These are phyloP conservation scores for Thalia dealbata DNA, from an alignment of 176 grass and related monocot genomes.

Conservation along the genomic window DNA sequence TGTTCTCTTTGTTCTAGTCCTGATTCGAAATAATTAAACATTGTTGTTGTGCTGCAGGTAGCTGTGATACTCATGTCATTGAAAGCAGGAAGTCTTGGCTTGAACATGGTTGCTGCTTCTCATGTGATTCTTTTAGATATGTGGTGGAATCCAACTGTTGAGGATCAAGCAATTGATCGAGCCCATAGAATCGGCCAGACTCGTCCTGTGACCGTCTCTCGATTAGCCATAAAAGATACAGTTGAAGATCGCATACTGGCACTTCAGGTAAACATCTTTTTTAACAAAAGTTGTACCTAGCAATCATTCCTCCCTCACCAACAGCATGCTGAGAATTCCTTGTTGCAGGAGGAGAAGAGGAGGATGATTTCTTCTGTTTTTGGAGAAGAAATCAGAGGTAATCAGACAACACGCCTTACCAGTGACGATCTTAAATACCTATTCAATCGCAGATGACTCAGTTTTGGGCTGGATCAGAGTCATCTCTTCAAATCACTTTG, in stretches of 20 bases:
- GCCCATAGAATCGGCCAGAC: conserved; percentile 86
- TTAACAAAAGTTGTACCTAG: neutral
- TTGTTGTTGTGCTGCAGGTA: conserved; percentile 41
- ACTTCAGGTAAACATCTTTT: conserved; percentile 50
- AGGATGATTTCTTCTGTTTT: conserved; percentile 86
- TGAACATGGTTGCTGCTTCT: conserved; percentile 88
- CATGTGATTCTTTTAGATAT: conserved; percentile 91
- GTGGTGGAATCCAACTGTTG: conserved; percentile 87
- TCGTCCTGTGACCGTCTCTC: conserved; percentile 64
- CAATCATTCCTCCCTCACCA: neutral
- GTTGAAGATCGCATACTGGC: conserved; percentile 96
- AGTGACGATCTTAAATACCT: conserved; percentile 78
- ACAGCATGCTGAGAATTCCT: neutral
- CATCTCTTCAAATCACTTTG: neutral
- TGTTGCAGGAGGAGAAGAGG: conserved; percentile 85
- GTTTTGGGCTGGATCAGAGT: neutral
- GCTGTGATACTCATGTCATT: conserved; percentile 89
- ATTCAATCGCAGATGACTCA: conserved; percentile 25
- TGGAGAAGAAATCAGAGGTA: conserved; percentile 55
- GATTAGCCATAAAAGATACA: conserved; percentile 64
- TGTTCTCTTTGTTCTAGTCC: neutral
- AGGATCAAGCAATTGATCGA: conserved; percentile 85
- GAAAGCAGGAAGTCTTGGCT: conserved; percentile 81
- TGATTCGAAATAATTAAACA: neutral
- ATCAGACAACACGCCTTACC: conserved; percentile 53